These are phyloP conservation scores for Xylogone sp. DNA, from an alignment of 2,329 filamentous ascomycete genomes.

Conservation along the genomic window DNA sequence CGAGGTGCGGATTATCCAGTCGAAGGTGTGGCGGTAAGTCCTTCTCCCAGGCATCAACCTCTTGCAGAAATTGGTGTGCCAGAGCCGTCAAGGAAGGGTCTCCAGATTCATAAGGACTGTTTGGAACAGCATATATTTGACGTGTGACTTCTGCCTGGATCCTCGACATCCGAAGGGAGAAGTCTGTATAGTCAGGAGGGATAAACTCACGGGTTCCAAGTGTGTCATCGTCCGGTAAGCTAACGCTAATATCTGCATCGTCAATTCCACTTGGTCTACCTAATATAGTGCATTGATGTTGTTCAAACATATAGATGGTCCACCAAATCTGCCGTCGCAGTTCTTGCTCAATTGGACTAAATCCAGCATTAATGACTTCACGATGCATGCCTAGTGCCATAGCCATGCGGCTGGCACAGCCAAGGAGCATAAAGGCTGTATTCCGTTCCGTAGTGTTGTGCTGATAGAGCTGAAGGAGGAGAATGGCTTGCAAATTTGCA, in stretches of 20 bases:
- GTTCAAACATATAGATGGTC: slow-evolving; percentile 25
- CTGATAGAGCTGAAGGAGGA: slow-evolving; percentile 37
- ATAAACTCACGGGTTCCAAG: slow-evolving; percentile 21
- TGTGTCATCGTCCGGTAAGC: slow-evolving; percentile 23
- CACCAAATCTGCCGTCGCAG: slow-evolving; percentile 26
- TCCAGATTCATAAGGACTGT: slow-evolving; percentile 10
- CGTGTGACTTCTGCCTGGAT: slow-evolving; percentile 20
- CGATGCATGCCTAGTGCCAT: slow-evolving; percentile 41
- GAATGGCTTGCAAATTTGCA: slow-evolving; percentile 36
- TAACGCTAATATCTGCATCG: slow-evolving; percentile 23
- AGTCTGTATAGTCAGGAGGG: slow-evolving; percentile 21
- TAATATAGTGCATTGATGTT: slow-evolving; percentile 25
- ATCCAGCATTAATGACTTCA: slow-evolving; percentile 32
- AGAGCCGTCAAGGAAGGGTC: slow-evolving; percentile 15
- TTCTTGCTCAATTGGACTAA: slow-evolving; percentile 27
- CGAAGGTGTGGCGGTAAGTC: slow-evolving; percentile 19
- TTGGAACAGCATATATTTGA: slow-evolving; percentile 19
- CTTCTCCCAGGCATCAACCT: slow-evolving; percentile 22
- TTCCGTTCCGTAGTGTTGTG: slow-evolving; percentile 38
- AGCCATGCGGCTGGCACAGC: slow-evolving; percentile 37
- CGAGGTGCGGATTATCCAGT: slow-evolving; percentile 12
- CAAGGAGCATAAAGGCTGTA: slow-evolving; percentile 36
- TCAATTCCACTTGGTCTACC: slow-evolving; percentile 25
- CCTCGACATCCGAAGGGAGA: slow-evolving; percentile 18
- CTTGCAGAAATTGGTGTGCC: slow-evolving; percentile 18